Evolutionary conservation across 2,329 filamentous ascomycete species (phyloP), one percentile per base, ranked within the genome.

Genomic region (Aspergillus proliferans): DNA sequence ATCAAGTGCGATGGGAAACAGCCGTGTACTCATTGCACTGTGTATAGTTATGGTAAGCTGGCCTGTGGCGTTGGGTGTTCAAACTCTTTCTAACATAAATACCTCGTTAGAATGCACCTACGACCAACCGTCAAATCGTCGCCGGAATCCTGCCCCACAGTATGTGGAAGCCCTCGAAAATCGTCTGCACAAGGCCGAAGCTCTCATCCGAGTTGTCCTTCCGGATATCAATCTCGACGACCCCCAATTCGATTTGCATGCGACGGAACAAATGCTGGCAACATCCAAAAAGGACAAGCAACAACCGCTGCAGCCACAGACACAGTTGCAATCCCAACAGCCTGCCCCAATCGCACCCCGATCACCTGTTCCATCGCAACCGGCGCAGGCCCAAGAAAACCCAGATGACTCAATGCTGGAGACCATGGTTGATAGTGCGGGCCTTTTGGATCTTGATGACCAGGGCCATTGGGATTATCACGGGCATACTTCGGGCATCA

Each of bases 391-490:
- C 18, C 18, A 8, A 12, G 38, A 40, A 22, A 21, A 21, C 38
- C 38, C 78, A 26, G 78, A 84, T 41, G 88, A 92, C 57, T 82
- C 81, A 9, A 81, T 92, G 55, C 76, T 98, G 22, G 85, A 92
- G 63, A 95, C 91, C 24, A 97, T 98, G 92, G 90, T 97, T 50
- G 87, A 92, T 64, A 88, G 88, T 39, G 89, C 92, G 2, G 93
- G 92, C 33, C 87, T 91, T 64, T 78, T 98, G 15, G 92, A 97
- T 61, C 78, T 97, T 30, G 90, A 95, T 60, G 92, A 97, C 58
- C 83, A 85, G 59, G 92, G 92, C 39, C 84, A 93, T 59, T 95
- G 90, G 84, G 91, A 97, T 68, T 98, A 95, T 61, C 89, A 95
- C 63, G 93, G 93, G 43, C 87, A 88, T 55, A 96, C 92, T 0